Evolutionary conservation across 805 yeast genomes (phyloP).

Genomic region (Saccharomycopsis sp.): DNA sequence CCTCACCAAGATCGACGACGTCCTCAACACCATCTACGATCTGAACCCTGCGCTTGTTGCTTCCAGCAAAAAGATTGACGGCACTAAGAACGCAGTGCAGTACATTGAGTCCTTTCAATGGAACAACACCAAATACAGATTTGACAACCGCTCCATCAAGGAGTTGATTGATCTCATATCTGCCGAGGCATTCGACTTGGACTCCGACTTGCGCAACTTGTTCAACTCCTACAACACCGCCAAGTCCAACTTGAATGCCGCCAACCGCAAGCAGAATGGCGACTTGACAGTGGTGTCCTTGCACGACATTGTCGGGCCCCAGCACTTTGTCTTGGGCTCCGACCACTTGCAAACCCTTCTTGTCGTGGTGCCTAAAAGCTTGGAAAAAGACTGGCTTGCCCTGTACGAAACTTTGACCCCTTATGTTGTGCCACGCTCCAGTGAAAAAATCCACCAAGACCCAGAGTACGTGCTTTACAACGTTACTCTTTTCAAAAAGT

Average conservation of each 20-base stretch:
- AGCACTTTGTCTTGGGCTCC: conserved; percentile 75
- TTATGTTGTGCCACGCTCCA: conserved; percentile 90
- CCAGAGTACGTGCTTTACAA: conserved; percentile 63
- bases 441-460: conserved; percentile 61
- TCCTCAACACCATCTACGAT: conserved; percentile 43
- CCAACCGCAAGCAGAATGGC: conserved; percentile 89
- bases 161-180: conserved; percentile 64
- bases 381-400: conserved; percentile 50
- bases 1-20: conserved; percentile 68
- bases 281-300: conserved; percentile 85
- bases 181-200: conserved; percentile 73
- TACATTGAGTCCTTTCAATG: conserved; percentile 73
- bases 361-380: conserved; percentile 74
- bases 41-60: conserved; percentile 34
- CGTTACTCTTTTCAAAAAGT: conserved; percentile 81
- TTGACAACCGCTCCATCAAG: conserved; percentile 65
- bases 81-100: conserved; percentile 44
- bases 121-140: conserved; percentile 80
- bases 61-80: conserved; percentile 41
- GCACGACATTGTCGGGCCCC: conserved; percentile 77
- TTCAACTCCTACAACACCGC: conserved; percentile 72
- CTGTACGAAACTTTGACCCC: conserved; percentile 68
- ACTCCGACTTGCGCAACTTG: conserved; percentile 73
- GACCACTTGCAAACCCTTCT: conserved; percentile 83
- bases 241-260: conserved; percentile 72